These are phyloP conservation scores for Acanthamoeba polyphaga DNA, from an alignment of 208 protist genomes.

Conservation along the genomic window DNA sequence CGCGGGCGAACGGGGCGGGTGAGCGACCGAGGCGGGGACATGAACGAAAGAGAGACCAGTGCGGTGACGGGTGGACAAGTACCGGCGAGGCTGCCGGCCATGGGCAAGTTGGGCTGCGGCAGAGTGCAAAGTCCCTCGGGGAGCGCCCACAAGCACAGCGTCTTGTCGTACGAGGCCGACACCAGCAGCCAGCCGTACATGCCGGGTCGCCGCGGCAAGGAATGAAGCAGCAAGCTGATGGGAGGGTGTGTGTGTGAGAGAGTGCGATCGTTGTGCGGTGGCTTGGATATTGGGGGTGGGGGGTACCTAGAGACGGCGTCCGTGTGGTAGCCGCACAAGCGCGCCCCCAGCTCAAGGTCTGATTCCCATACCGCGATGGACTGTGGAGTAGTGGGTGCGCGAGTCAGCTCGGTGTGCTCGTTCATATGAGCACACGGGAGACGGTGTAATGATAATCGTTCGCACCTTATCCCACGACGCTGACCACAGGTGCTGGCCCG, in stretches of 20 bases:
- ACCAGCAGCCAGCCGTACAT: constrained; percentile 30
- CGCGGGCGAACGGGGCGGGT: too few species aligned
- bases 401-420: too few species aligned
- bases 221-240: not conserved
- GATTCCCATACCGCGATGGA: constrained; percentile 28
- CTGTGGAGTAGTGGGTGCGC: not conserved
- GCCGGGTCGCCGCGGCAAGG: not conserved
- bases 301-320: constrained; percentile 9
- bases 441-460: not conserved
- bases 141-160: constrained; percentile 48
- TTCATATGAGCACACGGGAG: not conserved
- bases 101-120: not conserved
- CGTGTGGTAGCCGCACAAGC: constrained; percentile 47
- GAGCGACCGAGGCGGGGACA: too few species aligned
- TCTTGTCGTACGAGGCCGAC: constrained; percentile 47
- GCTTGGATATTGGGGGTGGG: too few species aligned
- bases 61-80: not conserved
- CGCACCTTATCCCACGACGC: constrained; percentile 55
- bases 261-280: not conserved
- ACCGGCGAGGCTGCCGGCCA: not conserved
- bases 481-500: constrained; percentile 45
- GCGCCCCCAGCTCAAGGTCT: not conserved
- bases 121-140: constrained; percentile 3
- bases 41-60: too few species aligned
- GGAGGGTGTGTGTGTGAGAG: not conserved